Evolutionary conservation across 768 basidiomycete genomes (phyloP), one percentile per base, ranked within the genome.

Genomic region (Lanmaoa pseudosensibilis): DNA sequence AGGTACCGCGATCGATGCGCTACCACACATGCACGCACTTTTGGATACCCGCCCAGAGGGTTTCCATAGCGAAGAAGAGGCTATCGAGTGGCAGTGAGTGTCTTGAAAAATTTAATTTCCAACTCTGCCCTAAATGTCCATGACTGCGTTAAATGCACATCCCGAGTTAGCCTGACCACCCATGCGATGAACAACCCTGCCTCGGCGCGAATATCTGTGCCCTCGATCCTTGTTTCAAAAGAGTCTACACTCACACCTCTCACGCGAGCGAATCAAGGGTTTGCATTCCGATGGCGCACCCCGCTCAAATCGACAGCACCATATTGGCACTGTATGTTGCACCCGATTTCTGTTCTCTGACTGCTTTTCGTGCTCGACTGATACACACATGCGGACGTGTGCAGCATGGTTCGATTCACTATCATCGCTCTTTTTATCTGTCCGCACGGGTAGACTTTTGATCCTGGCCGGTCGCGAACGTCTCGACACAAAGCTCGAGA

Each of bases 1-100:
- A 94, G 94, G 95, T 13, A 91, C 94, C 25, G 95, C 97, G 0
- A 77, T 98, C 32, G 97, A 98, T 44, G 93, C 94, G 1, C 80
- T 99, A 13, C 92, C 93, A 0, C 83, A 91, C 63, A 99, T 99
- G 97, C 85, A 91, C 57, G 84, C 79, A 40, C 83, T 98, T 36
- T 80, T 99, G 32, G 88, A 90, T 55, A 83, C 86, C 27, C 84
- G 94, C 12, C 97, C 96, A 8, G 86, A 85, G 46, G 88, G 88
- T 0, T 99, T 98, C 69, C 82, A 84, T 51, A 90, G 83, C 43
- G 74, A 88, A 9, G 90, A 95, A 68, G 88, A 89, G 50, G 94
- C 90, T 0, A 85, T 99, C 40, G 87, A 92, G 57, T 99, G 97
- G 97, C 96, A 98, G 94, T 98, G 73, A 66, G 94, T 79, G 10